Evolutionary conservation across 768 basidiomycete species (phyloP).

Genomic region (Leccinum longicurvipes): DNA sequence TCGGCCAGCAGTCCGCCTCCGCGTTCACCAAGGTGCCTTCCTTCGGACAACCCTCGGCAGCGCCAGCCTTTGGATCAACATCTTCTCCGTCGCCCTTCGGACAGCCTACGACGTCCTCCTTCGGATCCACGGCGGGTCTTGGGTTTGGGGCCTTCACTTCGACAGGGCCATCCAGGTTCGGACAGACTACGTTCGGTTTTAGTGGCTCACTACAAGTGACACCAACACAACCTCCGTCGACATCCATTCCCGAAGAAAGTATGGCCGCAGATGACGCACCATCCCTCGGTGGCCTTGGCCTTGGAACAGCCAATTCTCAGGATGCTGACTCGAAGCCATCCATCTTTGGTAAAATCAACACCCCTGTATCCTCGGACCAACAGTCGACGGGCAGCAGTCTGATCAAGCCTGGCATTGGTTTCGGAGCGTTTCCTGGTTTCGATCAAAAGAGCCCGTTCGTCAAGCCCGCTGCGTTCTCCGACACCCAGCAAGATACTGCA

Average conservation of each 20-base stretch:
- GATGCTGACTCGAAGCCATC: constrained; percentile 26
- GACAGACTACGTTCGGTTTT: constrained; percentile 27
- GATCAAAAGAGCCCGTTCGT: constrained; percentile 3
- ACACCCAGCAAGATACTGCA: constrained; percentile 7
- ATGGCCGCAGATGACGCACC: constrained; percentile 34
- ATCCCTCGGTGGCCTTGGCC: constrained; percentile 30
- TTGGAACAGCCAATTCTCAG: constrained; percentile 25
- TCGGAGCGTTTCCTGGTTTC: constrained; percentile 28
- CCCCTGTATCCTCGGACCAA: constrained; percentile 7
- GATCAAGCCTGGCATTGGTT: constrained; percentile 35
- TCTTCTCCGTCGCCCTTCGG: neutral
- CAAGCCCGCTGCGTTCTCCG: constrained; percentile 18
- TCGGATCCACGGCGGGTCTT: constrained; percentile 19
- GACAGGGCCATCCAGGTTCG: constrained; percentile 31
- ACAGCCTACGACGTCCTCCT: constrained; percentile 9
- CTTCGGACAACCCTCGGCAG: constrained; percentile 17
- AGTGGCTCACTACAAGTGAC: constrained; percentile 9
- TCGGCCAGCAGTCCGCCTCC: constrained; percentile 18
- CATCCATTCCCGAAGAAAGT: constrained; percentile 23
- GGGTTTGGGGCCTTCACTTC: constrained; percentile 36
- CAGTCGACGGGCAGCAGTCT: constrained; percentile 17
- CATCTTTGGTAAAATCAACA: constrained; percentile 31
- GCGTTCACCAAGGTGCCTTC: constrained; percentile 24
- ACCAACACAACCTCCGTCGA: neutral
- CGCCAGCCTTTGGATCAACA: constrained; percentile 13